These are phyloP conservation scores for Lecanicillium sp. DNA, from an alignment of 2,329 filamentous ascomycete genomes.

Conservation along the genomic window DNA sequence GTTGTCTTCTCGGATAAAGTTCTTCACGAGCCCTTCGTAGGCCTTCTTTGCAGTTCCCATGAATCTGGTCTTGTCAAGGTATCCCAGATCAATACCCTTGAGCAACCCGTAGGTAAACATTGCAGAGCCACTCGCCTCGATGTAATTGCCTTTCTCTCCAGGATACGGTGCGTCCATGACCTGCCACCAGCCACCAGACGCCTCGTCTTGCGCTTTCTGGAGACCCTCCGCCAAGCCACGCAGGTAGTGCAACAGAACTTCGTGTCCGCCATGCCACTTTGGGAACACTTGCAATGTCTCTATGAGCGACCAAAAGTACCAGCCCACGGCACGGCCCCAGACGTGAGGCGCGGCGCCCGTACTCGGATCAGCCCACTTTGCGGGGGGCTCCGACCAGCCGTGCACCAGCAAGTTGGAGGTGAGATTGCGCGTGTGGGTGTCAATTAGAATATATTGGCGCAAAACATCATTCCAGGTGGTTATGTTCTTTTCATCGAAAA, in stretches of 20 bases:
- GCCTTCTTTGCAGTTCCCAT: slow-evolving; percentile 20
- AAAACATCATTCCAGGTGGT: slow-evolving; percentile 40
- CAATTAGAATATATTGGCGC: slow-evolving; percentile 40
- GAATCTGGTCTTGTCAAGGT: slow-evolving; percentile 21
- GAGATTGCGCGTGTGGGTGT: slow-evolving; percentile 34
- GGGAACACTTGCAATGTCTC: slow-evolving; percentile 43
- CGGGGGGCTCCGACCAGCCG: slow-evolving; percentile 46
- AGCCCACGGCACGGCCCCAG: slow-evolving; percentile 49
- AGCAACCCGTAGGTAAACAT: slow-evolving; percentile 52
- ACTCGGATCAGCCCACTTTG: slow-evolving; percentile 44
- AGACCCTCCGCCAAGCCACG: slow-evolving; percentile 35
- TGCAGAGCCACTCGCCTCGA: slow-evolving; percentile 53
- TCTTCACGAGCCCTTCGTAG: slow-evolving; percentile 30
- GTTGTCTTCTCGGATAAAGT: no score
- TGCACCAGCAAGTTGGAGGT: slow-evolving; percentile 42
- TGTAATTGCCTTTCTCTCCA: slow-evolving; percentile 47
- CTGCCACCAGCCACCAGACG: slow-evolving; percentile 50
- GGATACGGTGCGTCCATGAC: slow-evolving; percentile 46
- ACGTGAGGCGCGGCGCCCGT: slow-evolving; percentile 47
- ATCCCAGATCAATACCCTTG: slow-evolving; percentile 31
- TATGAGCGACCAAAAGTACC: slow-evolving; percentile 47
- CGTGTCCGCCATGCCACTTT: slow-evolving; percentile 29
- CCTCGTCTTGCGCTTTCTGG: slow-evolving; percentile 33
- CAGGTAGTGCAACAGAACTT: slow-evolving; percentile 33
- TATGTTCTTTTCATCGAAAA: slow-evolving; percentile 32